Evolutionary conservation across 139 green algal genomes (phyloP).

Genomic region (Micromonas pusilla): DNA sequence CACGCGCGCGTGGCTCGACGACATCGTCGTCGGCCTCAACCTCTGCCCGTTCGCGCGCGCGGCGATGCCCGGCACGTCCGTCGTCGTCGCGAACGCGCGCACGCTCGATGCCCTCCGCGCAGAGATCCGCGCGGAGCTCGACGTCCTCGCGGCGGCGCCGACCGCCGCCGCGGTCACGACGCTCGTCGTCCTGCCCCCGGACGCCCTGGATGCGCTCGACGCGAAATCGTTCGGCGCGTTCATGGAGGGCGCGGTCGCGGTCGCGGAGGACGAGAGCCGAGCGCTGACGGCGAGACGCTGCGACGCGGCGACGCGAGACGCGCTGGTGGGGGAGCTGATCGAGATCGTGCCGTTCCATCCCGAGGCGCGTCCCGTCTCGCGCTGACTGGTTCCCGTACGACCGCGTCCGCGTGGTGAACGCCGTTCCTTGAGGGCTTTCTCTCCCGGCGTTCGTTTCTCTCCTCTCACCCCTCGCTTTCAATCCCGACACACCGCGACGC

Average conservation of each 20-base stretch:
- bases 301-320: neutral
- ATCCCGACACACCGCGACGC: no score
- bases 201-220: neutral
- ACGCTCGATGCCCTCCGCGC: neutral
- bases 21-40: neutral
- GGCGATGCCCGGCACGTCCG: neutral
- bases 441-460: no score
- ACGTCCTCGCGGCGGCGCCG: neutral
- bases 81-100: neutral
- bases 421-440: no score
- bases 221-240: neutral
- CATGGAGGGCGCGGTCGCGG: neutral
- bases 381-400: no score
- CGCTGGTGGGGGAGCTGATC: neutral
- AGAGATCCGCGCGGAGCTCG: neutral
- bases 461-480: no score
- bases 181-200: neutral
- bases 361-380: no score
- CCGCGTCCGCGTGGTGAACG: no score
- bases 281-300: neutral
- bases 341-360: neutral
- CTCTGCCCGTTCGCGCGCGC: constrained; percentile 16
- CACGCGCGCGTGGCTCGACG: constrained; percentile 13
- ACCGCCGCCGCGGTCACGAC: neutral
- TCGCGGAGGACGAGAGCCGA: neutral